Percentiles rank a stretch among this genome's conserved stretches.
Conservation (phyloP, 2,329 filamentous ascomycete genomes). For the Fusarium liriodendri region DNA sequence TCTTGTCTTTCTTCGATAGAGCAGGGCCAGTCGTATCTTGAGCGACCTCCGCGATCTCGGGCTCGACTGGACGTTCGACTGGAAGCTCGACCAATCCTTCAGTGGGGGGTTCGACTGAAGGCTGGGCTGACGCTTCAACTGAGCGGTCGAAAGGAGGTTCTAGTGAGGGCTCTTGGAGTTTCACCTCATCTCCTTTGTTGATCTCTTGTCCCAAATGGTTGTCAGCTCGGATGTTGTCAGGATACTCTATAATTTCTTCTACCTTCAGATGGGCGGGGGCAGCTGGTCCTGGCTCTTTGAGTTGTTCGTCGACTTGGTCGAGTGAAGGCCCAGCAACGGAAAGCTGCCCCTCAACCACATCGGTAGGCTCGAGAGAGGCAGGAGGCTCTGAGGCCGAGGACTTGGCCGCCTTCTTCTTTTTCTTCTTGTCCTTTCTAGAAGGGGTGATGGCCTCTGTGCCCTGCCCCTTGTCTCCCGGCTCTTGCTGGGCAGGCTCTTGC, state of each 20-base stretch:
- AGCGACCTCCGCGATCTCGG: slow-evolving; percentile 7
- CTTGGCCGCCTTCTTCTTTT: slow-evolving; percentile 26
- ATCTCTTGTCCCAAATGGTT: background rate
- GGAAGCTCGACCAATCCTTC: background rate
- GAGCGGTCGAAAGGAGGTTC: background rate
- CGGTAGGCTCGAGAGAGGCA: background rate
- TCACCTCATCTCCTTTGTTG: slow-evolving; percentile 8
- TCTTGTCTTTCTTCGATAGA: slow-evolving; percentile 36
- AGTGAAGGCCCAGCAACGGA: background rate
- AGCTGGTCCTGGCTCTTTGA: background rate
- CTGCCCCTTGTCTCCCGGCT: background rate
- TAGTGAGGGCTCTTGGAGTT: background rate
- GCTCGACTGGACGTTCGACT: background rate
- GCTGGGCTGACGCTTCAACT: background rate
- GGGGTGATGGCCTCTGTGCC: background rate
- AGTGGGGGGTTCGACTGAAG: background rate
- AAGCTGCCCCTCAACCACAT: background rate
- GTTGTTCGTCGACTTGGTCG: background rate
- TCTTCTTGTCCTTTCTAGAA: slow-evolving; percentile 32
- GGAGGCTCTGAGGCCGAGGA: background rate
- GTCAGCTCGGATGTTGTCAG: background rate
- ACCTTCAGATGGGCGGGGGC: background rate
- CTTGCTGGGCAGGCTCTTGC: background rate
- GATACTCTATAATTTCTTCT: background rate
- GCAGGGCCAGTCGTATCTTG: slow-evolving; percentile 14